These are phyloP conservation scores for Lipomyces yarrowii DNA, from an alignment of 1,139 yeast species.

Conservation along the genomic window DNA sequence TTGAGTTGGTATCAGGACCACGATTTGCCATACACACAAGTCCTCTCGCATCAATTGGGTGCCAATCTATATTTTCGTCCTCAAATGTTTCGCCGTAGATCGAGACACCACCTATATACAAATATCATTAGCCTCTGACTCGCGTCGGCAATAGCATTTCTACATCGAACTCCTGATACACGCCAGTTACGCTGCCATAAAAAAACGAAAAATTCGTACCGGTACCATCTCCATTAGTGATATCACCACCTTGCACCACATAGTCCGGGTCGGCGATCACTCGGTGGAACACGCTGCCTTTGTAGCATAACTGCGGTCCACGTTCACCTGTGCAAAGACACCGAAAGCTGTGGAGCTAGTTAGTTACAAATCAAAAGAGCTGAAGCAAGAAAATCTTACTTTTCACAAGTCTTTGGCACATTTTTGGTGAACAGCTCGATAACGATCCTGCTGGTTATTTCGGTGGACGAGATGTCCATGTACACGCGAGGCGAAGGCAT, in stretches of 20 bases:
- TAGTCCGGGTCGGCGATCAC: conserved; percentile 64
- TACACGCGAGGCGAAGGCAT: conserved; percentile 44
- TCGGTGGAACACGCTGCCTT: conserved; percentile 61
- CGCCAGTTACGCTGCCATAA: too few relatives aligned
- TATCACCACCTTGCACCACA: conserved; percentile 79
- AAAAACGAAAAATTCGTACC: conserved; percentile 7
- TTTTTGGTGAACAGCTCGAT: conserved; percentile 52
- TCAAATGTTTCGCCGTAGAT: conserved; percentile 50
- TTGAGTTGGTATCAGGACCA: conserved; percentile 59
- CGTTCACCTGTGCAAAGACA: conserved; percentile 41
- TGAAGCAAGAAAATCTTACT: conserved; percentile 39
- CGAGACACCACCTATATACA: conserved; percentile 36
- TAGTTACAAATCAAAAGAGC: background rate
- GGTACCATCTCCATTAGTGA: conserved; percentile 52
- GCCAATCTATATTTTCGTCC: conserved; percentile 60
- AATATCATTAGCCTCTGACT: background rate
- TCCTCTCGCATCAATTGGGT: conserved; percentile 37
- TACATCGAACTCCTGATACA: too few relatives aligned
- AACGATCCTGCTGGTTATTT: conserved; percentile 63
- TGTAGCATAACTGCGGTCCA: conserved; percentile 43
- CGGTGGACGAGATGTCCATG: conserved; percentile 60
- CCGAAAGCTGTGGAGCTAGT: conserved; percentile 38
- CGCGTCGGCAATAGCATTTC: too few relatives aligned
- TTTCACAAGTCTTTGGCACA: conserved; percentile 91
- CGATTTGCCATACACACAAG: conserved; percentile 64